phyloP scores from a whole-genome alignment of 2,329 filamentous ascomycete genomes.

The Aspergillus sp. region DNA sequence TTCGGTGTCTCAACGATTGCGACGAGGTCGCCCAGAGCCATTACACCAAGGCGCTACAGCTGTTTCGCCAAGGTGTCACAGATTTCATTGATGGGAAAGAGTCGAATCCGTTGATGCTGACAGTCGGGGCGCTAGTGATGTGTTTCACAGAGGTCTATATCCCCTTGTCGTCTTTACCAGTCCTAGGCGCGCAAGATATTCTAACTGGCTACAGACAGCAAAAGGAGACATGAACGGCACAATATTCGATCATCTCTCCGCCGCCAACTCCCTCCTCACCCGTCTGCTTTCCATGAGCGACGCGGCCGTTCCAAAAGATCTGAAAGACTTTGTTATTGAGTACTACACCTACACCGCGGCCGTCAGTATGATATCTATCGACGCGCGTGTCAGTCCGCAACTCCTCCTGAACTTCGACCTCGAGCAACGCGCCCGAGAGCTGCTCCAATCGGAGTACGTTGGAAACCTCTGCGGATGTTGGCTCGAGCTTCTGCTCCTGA shows the following conservation, averaged over 20 bases:
- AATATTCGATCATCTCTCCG: conserved; percentile 47
- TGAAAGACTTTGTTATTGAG: conserved; percentile 48
- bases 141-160: conserved; percentile 46
- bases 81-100: conserved; percentile 31
- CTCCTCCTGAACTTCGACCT: conserved; percentile 41
- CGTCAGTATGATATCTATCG: conserved; percentile 48
- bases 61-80: conserved; percentile 27
- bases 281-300: conserved; percentile 35
- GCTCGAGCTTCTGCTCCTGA: conserved; percentile 28
- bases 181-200: too few species aligned
- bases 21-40: conserved; percentile 28
- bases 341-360: conserved; percentile 50
- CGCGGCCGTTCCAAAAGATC: conserved; percentile 31
- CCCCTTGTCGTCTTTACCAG: too few species aligned
- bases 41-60: conserved; percentile 28
- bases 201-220: conserved; percentile 30
- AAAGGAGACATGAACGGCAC: conserved; percentile 47
- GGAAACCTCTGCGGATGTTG: conserved; percentile 32
- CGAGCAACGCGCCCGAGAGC: conserved; percentile 34
- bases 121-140: conserved; percentile 46
- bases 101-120: conserved; percentile 37
- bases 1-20: conserved; percentile 26
- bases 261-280: conserved; percentile 43
- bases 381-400: conserved; percentile 27
- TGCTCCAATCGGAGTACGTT: conserved; percentile 25